A percentile compares a stretch with the other conserved stretches of the same genome.
Conservation (phyloP, 23 red algal species). For the Cyanidioschyzon merolae region DNA sequence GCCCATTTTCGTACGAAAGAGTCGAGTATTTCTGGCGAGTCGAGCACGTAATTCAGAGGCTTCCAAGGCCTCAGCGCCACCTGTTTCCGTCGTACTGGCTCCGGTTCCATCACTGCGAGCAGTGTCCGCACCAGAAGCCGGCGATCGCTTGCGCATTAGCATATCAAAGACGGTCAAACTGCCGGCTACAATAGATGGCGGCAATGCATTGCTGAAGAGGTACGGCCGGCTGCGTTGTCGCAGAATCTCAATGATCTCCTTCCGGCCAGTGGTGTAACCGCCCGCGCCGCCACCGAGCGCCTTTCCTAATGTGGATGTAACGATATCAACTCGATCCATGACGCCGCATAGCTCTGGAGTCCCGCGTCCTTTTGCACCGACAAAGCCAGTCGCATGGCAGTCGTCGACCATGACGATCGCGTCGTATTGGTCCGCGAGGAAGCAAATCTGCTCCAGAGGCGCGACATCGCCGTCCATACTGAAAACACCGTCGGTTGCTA, state of each 20-base stretch:
- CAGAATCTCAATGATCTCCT: slow-evolving; percentile 14
- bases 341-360: slow-evolving; percentile 20
- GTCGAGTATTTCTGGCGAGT: slow-evolving; percentile 13
- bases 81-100: background rate
- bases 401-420: slow-evolving; percentile 24
- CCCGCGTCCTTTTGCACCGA: slow-evolving; percentile 14
- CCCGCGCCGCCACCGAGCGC: slow-evolving; percentile 28
- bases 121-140: background rate
- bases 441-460: slow-evolving; percentile 25
- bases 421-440: slow-evolving; percentile 20
- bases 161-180: slow-evolving; percentile 16
- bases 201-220: slow-evolving; percentile 26
- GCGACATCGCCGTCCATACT: slow-evolving; percentile 34
- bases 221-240: slow-evolving; percentile 24
- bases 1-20: slow-evolving; percentile 13
- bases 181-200: slow-evolving; percentile 15
- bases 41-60: slow-evolving; percentile 10
- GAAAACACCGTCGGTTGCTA: slow-evolving; percentile 29
- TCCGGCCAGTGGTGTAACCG: slow-evolving; percentile 23
- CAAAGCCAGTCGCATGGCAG: slow-evolving; percentile 28
- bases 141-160: slow-evolving; percentile 3
- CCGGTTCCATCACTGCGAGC: background rate
- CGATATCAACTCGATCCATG: slow-evolving; percentile 3
- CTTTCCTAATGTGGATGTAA: slow-evolving; percentile 25
- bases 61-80: background rate